Evolutionary conservation across 2,329 filamentous ascomycete genomes (phyloP).

Genomic region (Apiospora hydei): DNA sequence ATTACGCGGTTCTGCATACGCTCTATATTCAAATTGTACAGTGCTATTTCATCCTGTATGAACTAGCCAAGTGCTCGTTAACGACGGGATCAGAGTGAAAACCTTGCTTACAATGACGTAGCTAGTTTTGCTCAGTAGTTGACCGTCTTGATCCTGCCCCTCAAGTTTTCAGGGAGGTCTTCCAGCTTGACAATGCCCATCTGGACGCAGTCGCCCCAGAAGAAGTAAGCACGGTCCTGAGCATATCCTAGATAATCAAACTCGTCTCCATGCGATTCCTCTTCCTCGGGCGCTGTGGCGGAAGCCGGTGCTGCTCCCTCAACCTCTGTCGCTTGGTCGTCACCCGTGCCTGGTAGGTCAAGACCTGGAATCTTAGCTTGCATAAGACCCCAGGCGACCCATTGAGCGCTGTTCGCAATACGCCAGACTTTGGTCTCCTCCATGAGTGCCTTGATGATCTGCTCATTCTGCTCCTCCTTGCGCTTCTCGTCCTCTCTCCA

Average conservation of each 20-base stretch:
- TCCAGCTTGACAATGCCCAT: constrained; percentile 78
- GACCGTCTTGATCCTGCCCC: constrained; percentile 71
- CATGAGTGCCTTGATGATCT: constrained; percentile 73
- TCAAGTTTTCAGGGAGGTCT: constrained; percentile 76
- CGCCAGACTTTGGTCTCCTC: constrained; percentile 87
- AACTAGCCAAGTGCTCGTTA: not conserved
- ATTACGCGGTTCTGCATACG: not conserved
- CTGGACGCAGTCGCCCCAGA: constrained; percentile 88
- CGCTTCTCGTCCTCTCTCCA: constrained; percentile 68
- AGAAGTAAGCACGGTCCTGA: constrained; percentile 88
- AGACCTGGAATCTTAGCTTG: constrained; percentile 87
- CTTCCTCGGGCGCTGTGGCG: constrained; percentile 41
- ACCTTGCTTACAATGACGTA: not conserved
- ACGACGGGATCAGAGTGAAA: not conserved
- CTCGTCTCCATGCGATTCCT: constrained; percentile 63
- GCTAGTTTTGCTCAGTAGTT: constrained; percentile 56
- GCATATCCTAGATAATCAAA: constrained; percentile 95
- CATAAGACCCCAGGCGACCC: constrained; percentile 96
- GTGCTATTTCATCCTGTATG: not conserved
- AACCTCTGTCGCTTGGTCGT: constrained; percentile 47
- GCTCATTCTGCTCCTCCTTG: constrained; percentile 70
- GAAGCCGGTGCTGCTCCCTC: constrained; percentile 30
- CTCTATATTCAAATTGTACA: constrained; percentile 1
- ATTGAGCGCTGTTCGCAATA: constrained; percentile 84
- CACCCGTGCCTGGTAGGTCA: constrained; percentile 44